Percentiles rank a stretch among this genome's conserved stretches.
Conservation (phyloP, 495 filamentous ascomycete species). For the Penicillium steckii region DNA sequence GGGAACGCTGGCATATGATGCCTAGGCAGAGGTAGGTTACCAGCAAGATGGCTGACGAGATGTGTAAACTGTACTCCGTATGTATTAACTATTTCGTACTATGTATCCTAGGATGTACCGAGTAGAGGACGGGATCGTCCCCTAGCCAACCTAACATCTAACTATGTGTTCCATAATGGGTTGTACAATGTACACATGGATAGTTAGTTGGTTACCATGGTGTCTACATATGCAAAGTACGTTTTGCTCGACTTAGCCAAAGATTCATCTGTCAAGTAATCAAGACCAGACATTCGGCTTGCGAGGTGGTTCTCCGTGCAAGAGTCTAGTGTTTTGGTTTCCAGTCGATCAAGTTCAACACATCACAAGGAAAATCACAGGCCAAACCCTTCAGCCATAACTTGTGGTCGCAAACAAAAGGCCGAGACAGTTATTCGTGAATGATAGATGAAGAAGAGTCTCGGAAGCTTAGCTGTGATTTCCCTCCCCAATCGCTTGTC, state of each 20-base stretch:
- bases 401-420: neutral
- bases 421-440: neutral
- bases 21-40: conserved; percentile 15
- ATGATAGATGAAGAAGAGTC: neutral
- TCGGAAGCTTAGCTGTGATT: conserved; percentile 11
- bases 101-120: too few relatives aligned
- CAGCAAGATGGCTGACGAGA: too few relatives aligned
- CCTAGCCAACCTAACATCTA: conserved; percentile 14
- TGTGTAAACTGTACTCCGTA: too few relatives aligned
- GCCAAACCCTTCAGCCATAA: neutral
- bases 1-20: conserved; percentile 24
- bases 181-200: too few relatives aligned
- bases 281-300: conserved; percentile 21
- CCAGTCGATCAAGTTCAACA: conserved; percentile 5
- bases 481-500: conserved; percentile 10
- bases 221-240: too few relatives aligned
- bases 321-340: conserved; percentile 4
- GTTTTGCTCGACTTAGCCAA: neutral
- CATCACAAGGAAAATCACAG: neutral
- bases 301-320: conserved; percentile 15
- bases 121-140: neutral
- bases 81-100: too few relatives aligned
- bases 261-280: conserved; percentile 11
- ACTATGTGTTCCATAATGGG: too few relatives aligned
- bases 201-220: too few relatives aligned